phyloP scores from a whole-genome alignment of 2,329 filamentous ascomycete genomes.

The Emericellopsis cladophorae region DNA sequence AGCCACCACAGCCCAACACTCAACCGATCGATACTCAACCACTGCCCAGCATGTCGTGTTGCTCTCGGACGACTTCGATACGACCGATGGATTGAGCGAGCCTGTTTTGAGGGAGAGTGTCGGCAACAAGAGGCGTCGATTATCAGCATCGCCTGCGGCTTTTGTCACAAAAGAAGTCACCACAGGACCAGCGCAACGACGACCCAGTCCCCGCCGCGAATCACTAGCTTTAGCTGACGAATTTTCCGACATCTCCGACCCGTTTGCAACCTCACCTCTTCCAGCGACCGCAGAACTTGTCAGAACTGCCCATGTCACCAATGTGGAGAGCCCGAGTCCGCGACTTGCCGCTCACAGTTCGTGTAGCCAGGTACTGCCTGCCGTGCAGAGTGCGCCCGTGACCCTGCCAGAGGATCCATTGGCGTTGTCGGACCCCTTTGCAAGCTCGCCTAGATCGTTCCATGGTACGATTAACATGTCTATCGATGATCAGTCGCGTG shows the following conservation, averaged over 20 bases:
- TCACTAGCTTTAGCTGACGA: not conserved
- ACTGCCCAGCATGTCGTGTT: not conserved
- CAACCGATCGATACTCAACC: too few species aligned
- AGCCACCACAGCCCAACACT: too few species aligned
- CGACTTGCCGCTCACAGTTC: too few species aligned
- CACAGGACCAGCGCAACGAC: too few species aligned
- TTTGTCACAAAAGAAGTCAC: too few species aligned
- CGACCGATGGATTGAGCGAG: conserved; percentile 22
- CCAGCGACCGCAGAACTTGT: not conserved
- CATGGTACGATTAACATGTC: too few species aligned
- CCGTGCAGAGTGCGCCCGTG: too few species aligned
- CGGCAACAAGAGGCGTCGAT: conserved; percentile 5
- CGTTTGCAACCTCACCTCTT: conserved; percentile 4
- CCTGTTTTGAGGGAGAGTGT: conserved; percentile 7
- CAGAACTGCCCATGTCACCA: not conserved
- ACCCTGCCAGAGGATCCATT: too few species aligned
- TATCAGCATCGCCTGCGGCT: not conserved
- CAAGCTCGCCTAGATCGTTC: conserved; percentile 4
- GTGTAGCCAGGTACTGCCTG: too few species aligned
- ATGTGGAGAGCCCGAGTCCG: not conserved
- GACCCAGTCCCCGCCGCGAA: not conserved
- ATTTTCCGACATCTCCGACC: not conserved
- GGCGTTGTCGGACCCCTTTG: conserved; percentile 7
- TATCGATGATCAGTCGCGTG: too few species aligned
- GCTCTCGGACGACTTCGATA: conserved; percentile 22